phyloP scores from a whole-genome alignment of 2,329 filamentous ascomycete species.

The Arthrocladium fulminans region DNA sequence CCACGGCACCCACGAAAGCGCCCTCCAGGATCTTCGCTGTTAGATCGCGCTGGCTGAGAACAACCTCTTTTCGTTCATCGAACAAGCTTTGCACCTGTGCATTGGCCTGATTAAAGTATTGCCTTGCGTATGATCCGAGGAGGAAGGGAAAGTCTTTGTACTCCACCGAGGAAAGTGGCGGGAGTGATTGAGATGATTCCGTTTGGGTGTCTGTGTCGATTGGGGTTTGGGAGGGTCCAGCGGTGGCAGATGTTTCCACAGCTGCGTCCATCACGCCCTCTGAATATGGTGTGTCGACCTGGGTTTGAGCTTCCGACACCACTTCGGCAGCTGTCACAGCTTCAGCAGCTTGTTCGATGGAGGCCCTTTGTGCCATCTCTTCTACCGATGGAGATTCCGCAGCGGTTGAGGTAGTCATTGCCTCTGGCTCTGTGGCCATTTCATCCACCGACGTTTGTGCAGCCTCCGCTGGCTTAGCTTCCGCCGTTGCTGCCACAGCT shows the following conservation, averaged over 20 bases:
- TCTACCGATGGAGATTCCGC: not conserved
- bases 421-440: not conserved
- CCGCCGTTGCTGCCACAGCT: conserved; percentile 3
- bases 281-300: too few species aligned
- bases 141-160: conserved; percentile 18
- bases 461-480: not conserved
- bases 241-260: conserved; percentile 11
- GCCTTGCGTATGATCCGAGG: conserved; percentile 20
- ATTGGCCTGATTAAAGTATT: conserved; percentile 39
- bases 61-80: conserved; percentile 53
- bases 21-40: conserved; percentile 62
- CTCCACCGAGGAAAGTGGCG: not conserved
- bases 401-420: not conserved
- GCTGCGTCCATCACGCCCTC: too few species aligned
- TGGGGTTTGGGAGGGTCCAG: not conserved
- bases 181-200: conserved; percentile 7
- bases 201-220: not conserved
- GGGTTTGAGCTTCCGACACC: not conserved
- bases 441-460: not conserved
- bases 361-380: not conserved
- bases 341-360: not conserved
- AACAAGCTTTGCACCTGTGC: conserved; percentile 49
- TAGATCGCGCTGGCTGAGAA: conserved; percentile 59
- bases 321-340: not conserved
- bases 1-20: conserved; percentile 54